Conservation (phyloP, 371 early-diverging fungal genomes). For the Mortierella sp. region DNA sequence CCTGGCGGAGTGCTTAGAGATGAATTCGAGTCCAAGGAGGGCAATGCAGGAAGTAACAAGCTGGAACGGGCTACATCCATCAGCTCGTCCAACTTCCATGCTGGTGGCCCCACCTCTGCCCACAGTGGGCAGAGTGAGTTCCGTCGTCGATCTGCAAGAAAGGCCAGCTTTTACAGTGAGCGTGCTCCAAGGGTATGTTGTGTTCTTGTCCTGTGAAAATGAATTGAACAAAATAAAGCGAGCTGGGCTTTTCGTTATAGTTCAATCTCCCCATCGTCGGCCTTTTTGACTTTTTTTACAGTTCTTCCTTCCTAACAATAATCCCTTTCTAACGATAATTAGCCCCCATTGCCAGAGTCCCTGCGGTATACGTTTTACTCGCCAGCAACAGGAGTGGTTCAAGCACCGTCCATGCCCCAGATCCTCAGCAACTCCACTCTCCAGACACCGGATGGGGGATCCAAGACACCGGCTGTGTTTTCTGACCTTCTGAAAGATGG, state of each 20-base stretch:
- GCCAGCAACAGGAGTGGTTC: constrained; percentile 31
- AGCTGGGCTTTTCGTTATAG: background rate
- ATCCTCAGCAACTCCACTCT: constrained; percentile 20
- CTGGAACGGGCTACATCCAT: constrained; percentile 28
- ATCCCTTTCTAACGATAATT: background rate
- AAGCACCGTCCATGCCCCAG: constrained; percentile 33
- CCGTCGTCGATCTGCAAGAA: constrained; percentile 47
- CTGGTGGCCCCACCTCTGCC: constrained; percentile 5
- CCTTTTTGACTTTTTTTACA: background rate
- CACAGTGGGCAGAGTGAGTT: constrained; percentile 13
- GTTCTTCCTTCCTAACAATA: background rate
- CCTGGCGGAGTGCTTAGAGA: background rate
- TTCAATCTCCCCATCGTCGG: background rate
- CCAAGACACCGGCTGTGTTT: constrained; percentile 23
- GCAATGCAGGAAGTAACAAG: background rate
- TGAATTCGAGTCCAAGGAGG: background rate
- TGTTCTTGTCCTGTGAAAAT: background rate
- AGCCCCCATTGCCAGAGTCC: constrained; percentile 45
- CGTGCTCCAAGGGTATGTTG: constrained; percentile 47
- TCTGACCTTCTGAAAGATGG: constrained; percentile 60
- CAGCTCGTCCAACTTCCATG: constrained; percentile 23
- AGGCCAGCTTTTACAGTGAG: constrained; percentile 55
- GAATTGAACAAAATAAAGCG: background rate
- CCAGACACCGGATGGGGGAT: constrained; percentile 8
- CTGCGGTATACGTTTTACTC: constrained; percentile 48